Conservation (phyloP, 345 rosid genomes). For the Melaleuca alternifolia region DNA sequence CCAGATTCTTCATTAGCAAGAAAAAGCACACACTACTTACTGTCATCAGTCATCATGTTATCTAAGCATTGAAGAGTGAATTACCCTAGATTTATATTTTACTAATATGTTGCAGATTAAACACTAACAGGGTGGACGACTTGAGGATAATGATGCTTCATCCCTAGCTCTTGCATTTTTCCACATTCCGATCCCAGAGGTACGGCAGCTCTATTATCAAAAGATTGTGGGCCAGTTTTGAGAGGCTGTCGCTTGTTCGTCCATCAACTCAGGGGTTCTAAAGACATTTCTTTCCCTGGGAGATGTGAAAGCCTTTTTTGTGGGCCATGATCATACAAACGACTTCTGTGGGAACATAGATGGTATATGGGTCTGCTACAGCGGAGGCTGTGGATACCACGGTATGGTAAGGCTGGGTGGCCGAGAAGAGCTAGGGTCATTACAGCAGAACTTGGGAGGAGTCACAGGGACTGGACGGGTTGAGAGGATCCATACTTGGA, state of each 20-base stretch:
- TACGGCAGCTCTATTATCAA: conserved; percentile 44
- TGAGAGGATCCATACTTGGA: conserved; percentile 64
- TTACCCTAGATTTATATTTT: conserved; percentile 16
- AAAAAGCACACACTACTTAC: neutral
- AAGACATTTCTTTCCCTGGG: conserved; percentile 54
- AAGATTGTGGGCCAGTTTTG: conserved; percentile 55
- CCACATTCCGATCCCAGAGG: conserved; percentile 79
- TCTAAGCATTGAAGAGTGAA: neutral
- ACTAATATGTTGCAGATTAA: conserved; percentile 28
- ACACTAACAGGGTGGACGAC: conserved; percentile 33
- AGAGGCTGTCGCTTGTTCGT: conserved; percentile 73
- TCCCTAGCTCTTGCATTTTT: conserved; percentile 61
- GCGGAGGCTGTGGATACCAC: conserved; percentile 94
- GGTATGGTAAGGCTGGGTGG: conserved; percentile 69
- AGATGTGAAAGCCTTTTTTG: conserved; percentile 72
- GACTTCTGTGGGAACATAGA: conserved; percentile 77
- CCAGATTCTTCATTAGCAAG: neutral
- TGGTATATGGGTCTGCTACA: conserved; percentile 86
- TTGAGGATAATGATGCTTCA: conserved; percentile 1
- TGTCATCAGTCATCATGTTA: neutral
- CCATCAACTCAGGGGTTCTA: conserved; percentile 56
- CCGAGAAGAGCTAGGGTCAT: conserved; percentile 69
- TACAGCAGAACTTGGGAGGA: conserved; percentile 50
- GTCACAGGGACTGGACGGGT: conserved; percentile 43
- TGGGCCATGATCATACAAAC: conserved; percentile 83